Evolutionary conservation across 345 rosid species (phyloP).

Genomic region (Carallia brachiata): DNA sequence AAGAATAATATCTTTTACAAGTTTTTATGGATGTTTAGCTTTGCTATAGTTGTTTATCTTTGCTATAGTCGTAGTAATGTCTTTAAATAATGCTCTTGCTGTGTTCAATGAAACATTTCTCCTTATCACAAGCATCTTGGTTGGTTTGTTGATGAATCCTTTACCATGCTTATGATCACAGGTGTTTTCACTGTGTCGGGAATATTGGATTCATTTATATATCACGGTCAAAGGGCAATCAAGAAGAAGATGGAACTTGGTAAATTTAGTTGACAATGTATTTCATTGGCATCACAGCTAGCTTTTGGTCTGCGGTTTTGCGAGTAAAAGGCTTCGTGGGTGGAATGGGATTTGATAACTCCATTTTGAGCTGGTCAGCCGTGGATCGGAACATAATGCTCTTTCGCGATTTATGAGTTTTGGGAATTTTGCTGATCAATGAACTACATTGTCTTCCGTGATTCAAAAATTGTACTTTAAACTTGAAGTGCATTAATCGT

Average conservation of each 20-base stretch:
- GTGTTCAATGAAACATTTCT: background rate
- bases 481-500: no score
- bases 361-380: slow-evolving; percentile 3
- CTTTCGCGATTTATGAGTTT: slow-evolving; percentile 4
- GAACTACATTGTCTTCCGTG: no score
- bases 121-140: background rate
- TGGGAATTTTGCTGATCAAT: background rate
- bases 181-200: slow-evolving; percentile 95
- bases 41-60: no score
- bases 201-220: slow-evolving; percentile 81
- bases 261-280: slow-evolving; percentile 57
- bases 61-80: no score
- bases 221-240: slow-evolving; percentile 92
- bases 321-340: background rate
- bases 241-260: slow-evolving; percentile 98
- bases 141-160: slow-evolving; percentile 7
- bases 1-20: no score
- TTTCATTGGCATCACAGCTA: background rate
- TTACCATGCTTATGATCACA: slow-evolving; percentile 22
- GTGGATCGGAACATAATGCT: slow-evolving; percentile 9
- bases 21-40: no score
- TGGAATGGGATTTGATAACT: background rate
- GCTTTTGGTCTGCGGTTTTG: background rate
- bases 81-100: no score
- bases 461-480: no score